Base-by-base conservation (phyloP, 768 basidiomycete species). In the Amylocystis lapponica region DNA sequence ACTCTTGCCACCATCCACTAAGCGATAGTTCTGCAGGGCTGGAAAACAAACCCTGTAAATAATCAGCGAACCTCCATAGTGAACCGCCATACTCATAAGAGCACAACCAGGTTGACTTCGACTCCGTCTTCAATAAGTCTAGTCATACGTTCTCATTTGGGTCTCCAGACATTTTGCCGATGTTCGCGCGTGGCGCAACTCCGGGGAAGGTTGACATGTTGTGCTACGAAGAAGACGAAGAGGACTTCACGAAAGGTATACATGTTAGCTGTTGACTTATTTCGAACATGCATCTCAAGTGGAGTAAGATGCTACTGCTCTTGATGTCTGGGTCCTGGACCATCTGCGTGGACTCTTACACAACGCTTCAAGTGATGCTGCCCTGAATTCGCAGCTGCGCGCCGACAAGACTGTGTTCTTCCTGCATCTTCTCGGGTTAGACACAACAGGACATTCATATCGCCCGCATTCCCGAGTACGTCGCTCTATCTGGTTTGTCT, bases 361-460 rank as follows among this genome's bases (percentile, higher is more conserved):
- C 41, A 86, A 87, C 48, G 81, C 86, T 0, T 79, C 82, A 1
- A 55, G 55, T 2, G 70, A 87, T 52, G 34, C 65, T 1, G 51
- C 41, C 2, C 62, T 91, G 9, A 57, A 80, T 47, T 48, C 63
- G 0, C 65, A 80, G 50, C 63, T 92, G 13, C 73, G 69, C 12
- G 65, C 69, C 3, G 71, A 75, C 20, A 78, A 82, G 55, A 76
- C 79, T 1, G 72, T 92, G 14, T 85, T 92, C 58, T 92, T 93
- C 59, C 64, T 92, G 4, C 90, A 93, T 59, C 71, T 93, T 2
- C 70, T 92, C 0, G 90, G 90, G 0, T 60, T 92, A 23, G 90
- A 93, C 58, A 90, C 86, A 3, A 90, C 90, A 0, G 90, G 90
- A 0, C 90, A 93, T 52, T 81, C 87, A 1, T 90, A 91, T 55